Conservation (phyloP, 306 rosid species). For the Castanea mollissima region DNA sequence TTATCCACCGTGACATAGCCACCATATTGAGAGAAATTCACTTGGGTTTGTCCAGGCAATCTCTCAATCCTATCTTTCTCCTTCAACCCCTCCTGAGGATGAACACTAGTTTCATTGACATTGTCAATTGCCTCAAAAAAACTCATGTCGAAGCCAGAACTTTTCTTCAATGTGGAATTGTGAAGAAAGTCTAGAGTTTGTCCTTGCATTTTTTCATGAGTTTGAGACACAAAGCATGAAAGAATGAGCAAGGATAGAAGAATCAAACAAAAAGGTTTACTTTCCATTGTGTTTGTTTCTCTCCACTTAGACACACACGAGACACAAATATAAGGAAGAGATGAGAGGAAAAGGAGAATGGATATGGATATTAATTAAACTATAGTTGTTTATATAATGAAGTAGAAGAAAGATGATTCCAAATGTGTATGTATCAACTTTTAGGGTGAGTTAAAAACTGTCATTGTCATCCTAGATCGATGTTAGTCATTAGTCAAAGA, state of each 20-base stretch:
- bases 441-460: neutral
- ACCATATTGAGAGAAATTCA: slow-evolving; percentile 68
- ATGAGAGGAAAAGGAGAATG: too few relatives aligned
- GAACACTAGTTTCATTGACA: slow-evolving; percentile 6
- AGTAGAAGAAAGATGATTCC: too few relatives aligned
- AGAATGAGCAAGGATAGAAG: slow-evolving; percentile 9
- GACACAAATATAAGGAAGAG: neutral
- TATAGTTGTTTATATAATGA: too few relatives aligned
- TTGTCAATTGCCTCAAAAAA: slow-evolving; percentile 32
- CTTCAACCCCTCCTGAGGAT: slow-evolving; percentile 38
- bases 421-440: too few relatives aligned
- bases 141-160: slow-evolving; percentile 31
- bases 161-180: slow-evolving; percentile 24
- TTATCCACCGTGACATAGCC: slow-evolving; percentile 75
- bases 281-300: too few relatives aligned
- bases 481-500: too few relatives aligned
- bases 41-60: slow-evolving; percentile 78
- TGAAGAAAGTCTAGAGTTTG: slow-evolving; percentile 32
- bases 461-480: neutral
- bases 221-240: slow-evolving; percentile 31
- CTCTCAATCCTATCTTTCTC: slow-evolving; percentile 57
- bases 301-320: neutral
- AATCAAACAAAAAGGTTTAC: too few relatives aligned
- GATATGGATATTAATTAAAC: too few relatives aligned
- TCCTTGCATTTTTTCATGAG: slow-evolving; percentile 47